Conservation (phyloP, 2,329 filamentous ascomycete species). For the Pseudocercospora macadamiae region DNA sequence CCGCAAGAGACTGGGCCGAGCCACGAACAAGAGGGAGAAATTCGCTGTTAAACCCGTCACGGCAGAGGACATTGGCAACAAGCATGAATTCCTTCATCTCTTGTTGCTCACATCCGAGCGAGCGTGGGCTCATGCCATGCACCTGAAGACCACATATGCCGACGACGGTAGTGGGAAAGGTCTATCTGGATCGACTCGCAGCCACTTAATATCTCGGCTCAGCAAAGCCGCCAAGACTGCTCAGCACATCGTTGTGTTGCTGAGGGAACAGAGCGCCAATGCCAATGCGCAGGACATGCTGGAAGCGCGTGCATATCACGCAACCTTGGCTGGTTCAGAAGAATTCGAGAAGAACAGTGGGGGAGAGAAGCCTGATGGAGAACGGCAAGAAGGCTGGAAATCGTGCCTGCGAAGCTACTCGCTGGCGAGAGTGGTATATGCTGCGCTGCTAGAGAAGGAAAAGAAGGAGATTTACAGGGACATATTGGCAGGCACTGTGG, state of each 20-base stretch:
- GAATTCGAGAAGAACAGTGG: slow-evolving; percentile 80
- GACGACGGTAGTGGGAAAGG: slow-evolving; percentile 72
- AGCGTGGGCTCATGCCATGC: slow-evolving; percentile 94
- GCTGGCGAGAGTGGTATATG: slow-evolving; percentile 79
- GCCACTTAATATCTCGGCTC: slow-evolving; percentile 86
- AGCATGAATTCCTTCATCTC: slow-evolving; percentile 79
- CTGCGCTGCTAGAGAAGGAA: slow-evolving; percentile 66
- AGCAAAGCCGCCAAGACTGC: slow-evolving; percentile 77
- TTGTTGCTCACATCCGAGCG: slow-evolving; percentile 84
- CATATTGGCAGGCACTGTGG: slow-evolving; percentile 79
- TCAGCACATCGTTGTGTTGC: slow-evolving; percentile 65
- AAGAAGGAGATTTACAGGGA: slow-evolving; percentile 84
- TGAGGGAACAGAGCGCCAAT: slow-evolving; percentile 68
- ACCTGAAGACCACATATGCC: slow-evolving; percentile 82
- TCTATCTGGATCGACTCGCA: slow-evolving; percentile 76
- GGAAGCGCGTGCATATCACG: slow-evolving; percentile 83
- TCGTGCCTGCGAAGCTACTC: slow-evolving; percentile 75
- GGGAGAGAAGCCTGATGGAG: slow-evolving; percentile 43
- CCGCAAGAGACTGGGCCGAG: slow-evolving; percentile 81
- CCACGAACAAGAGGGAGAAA: slow-evolving; percentile 84
- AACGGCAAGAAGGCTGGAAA: slow-evolving; percentile 66
- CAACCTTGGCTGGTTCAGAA: slow-evolving; percentile 73
- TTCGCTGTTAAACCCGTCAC: slow-evolving; percentile 75
- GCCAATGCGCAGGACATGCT: slow-evolving; percentile 72
- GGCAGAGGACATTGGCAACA: slow-evolving; percentile 71